Evolutionary conservation across 352 stramenopile species (phyloP).

Genomic region (Phytophthora niederhauseri): DNA sequence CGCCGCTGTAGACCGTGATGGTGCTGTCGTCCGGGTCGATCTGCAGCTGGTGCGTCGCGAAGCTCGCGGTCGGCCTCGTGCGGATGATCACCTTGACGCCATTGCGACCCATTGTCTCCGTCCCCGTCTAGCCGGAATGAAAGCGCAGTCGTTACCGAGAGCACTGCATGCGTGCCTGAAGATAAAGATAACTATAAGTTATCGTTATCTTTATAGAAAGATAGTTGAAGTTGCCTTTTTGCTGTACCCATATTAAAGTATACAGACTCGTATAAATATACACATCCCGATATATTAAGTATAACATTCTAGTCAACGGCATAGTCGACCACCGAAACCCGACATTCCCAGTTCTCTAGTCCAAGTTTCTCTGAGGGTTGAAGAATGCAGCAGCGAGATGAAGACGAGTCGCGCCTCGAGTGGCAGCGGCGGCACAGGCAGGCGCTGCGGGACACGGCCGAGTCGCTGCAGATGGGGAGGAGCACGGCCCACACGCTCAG

Average conservation of each 20-base stretch:
- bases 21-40: conserved; percentile 81
- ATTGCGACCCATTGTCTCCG: conserved; percentile 50
- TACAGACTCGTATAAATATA: neutral
- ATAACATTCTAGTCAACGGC: neutral
- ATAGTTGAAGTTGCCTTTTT: neutral
- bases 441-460: conserved; percentile 56
- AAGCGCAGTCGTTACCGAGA: neutral
- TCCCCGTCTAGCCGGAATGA: neutral
- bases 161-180: too few relatives aligned
- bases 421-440: conserved; percentile 52
- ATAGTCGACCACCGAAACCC: conserved; percentile 7
- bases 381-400: conserved; percentile 13
- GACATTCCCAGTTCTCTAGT: too few relatives aligned
- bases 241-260: neutral
- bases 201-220: too few relatives aligned
- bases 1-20: conserved; percentile 59
- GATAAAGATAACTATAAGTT: too few relatives aligned
- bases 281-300: neutral
- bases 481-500: conserved; percentile 65
- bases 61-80: conserved; percentile 57
- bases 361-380: neutral
- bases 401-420: conserved; percentile 4
- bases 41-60: conserved; percentile 43
- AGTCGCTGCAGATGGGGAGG: conserved; percentile 55
- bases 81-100: conserved; percentile 89